Evolutionary conservation across 148 eudicot species (phyloP).

Genomic region (Heliamphora exappendiculata): DNA sequence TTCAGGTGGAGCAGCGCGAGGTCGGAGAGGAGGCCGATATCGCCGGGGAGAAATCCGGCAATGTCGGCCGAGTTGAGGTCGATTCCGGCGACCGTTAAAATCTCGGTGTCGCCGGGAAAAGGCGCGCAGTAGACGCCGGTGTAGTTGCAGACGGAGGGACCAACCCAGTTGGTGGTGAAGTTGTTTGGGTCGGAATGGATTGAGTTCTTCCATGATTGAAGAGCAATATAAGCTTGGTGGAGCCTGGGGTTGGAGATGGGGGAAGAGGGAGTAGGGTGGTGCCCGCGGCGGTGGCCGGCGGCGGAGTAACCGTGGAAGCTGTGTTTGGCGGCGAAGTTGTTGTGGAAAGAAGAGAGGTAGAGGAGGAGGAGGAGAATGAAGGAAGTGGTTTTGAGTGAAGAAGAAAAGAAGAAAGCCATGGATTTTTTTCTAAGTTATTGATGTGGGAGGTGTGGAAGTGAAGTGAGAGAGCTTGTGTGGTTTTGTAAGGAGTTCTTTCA

Average conservation of each 20-base stretch:
- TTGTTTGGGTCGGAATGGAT: constrained; percentile 64
- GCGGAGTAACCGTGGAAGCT: constrained; percentile 15
- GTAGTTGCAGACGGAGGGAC: constrained; percentile 59
- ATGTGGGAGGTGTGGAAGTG: background rate
- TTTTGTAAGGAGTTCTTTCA: constrained; percentile 22
- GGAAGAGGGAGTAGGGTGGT: constrained; percentile 17
- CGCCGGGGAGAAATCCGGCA: constrained; percentile 56
- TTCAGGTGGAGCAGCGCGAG: constrained; percentile 52
- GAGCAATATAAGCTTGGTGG: constrained; percentile 51
- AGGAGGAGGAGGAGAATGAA: constrained; percentile 19
- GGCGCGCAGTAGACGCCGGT: constrained; percentile 49
- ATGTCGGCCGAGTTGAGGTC: constrained; percentile 59
- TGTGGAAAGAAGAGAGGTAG: constrained; percentile 12
- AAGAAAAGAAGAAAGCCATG: constrained; percentile 27
- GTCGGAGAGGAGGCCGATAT: constrained; percentile 54
- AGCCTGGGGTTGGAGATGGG: constrained; percentile 25
- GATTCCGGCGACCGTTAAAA: constrained; percentile 40
- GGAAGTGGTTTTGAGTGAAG: constrained; percentile 9
- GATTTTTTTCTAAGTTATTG: background rate
- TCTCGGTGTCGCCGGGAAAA: constrained; percentile 21
- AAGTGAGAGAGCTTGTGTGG: background rate
- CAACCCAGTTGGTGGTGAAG: constrained; percentile 61
- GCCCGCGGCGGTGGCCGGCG: constrained; percentile 15
- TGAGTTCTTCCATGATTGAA: constrained; percentile 62
- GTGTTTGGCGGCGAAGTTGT: constrained; percentile 32